phyloP scores from a whole-genome alignment of 441 rosid genomes.

The Euphorbia schlechtendalii region DNA sequence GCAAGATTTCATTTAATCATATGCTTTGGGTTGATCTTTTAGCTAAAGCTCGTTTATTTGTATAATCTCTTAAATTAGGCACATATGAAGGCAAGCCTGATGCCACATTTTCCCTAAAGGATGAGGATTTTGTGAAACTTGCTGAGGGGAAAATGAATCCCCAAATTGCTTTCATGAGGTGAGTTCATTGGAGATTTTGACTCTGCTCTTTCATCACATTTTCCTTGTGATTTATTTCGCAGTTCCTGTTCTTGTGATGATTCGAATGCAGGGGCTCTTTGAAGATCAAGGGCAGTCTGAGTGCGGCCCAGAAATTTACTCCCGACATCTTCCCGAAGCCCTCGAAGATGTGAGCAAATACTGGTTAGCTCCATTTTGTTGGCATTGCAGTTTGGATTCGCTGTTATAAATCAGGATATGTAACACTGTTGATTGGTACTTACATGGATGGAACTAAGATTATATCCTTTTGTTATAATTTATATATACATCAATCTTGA shows the following conservation, averaged over 20 bases:
- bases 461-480: not conserved
- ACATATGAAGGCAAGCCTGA: constrained; percentile 82
- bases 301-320: constrained; percentile 90
- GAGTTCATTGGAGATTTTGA: not conserved
- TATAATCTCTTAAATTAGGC: constrained; percentile 32
- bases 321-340: constrained; percentile 97
- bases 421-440: constrained; percentile 5
- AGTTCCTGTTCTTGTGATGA: not conserved
- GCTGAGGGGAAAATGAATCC: constrained; percentile 89
- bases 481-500: constrained; percentile 7
- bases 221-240: not conserved
- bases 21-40: not conserved
- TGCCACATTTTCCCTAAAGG: constrained; percentile 74
- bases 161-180: constrained; percentile 95
- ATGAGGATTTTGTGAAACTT: constrained; percentile 87
- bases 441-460: not conserved
- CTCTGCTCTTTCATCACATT: not conserved
- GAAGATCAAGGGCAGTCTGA: constrained; percentile 93
- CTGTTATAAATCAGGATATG: constrained; percentile 4
- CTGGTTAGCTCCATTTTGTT: not conserved
- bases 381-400: not conserved
- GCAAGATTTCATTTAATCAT: not conserved
- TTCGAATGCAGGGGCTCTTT: constrained; percentile 65
- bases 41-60: constrained; percentile 2
- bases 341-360: constrained; percentile 62